phyloP scores from a whole-genome alignment of 2,329 filamentous ascomycete species.

The Gnomoniopsis sp. region DNA sequence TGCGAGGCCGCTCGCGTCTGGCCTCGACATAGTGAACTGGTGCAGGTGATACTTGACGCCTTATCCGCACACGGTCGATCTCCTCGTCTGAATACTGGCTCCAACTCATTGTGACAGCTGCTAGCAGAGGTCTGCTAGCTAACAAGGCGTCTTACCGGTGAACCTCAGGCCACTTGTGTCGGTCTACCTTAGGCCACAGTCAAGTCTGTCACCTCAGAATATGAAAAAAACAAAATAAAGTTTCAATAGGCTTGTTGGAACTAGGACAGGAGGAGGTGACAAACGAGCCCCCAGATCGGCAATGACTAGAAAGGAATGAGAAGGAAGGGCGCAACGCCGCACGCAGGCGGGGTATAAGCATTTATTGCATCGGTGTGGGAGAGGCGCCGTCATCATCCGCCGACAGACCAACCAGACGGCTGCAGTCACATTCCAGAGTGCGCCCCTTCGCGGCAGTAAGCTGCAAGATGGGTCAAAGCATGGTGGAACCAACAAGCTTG shows the following conservation, averaged over 20 bases:
- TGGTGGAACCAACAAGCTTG: constrained; percentile 9
- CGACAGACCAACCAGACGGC: constrained; percentile 11
- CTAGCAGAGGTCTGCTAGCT: not conserved
- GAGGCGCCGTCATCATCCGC: not conserved
- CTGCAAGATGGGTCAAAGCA: constrained; percentile 9
- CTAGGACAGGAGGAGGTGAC: not conserved
- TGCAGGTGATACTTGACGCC: constrained; percentile 36
- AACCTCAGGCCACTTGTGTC: not conserved
- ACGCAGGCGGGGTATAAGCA: constrained; percentile 13
- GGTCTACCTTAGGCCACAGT: too few relatives aligned
- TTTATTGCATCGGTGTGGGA: constrained; percentile 10
- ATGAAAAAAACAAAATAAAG: not conserved
- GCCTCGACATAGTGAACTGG: constrained; percentile 45
- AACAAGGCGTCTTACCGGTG: not conserved
- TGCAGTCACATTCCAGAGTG: not conserved
- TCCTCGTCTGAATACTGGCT: constrained; percentile 48
- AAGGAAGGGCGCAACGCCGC: constrained; percentile 2
- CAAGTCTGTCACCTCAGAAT: not conserved
- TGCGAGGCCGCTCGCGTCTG: constrained; percentile 31
- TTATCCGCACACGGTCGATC: constrained; percentile 46
- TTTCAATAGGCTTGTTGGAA: constrained; percentile 21
- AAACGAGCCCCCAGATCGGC: constrained; percentile 1
- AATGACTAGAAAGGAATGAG: not conserved
- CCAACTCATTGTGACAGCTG: constrained; percentile 27
- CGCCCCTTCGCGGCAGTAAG: constrained; percentile 1